Evolutionary conservation across 192 early-diverging fungal genomes (phyloP).

Genomic region (Umbelopsis sp.): DNA sequence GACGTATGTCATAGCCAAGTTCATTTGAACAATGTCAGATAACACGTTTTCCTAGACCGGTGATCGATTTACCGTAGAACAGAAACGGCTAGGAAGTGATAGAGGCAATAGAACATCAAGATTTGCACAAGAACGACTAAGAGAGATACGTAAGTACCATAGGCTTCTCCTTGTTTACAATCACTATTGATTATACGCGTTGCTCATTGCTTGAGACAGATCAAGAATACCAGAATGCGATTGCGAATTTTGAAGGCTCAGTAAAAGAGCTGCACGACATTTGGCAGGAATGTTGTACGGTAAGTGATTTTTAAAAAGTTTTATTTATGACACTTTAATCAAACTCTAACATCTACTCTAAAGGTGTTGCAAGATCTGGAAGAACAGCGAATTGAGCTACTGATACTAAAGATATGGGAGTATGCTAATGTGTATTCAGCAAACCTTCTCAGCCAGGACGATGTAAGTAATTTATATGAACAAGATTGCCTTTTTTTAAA

Average conservation of each 20-base stretch:
- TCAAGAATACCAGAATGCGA: background rate
- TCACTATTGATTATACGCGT: background rate
- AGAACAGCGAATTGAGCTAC: constrained; percentile 5
- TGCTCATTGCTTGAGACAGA: background rate
- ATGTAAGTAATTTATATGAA: background rate
- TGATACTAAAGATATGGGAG: constrained; percentile 3
- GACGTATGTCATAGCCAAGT: background rate
- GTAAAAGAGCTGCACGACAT: background rate
- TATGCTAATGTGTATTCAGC: background rate
- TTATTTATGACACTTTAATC: background rate
- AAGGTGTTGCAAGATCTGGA: background rate
- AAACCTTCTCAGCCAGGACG: background rate
- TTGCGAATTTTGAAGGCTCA: constrained; percentile 6
- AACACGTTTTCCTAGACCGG: background rate
- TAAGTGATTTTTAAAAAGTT: background rate
- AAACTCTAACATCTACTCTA: background rate
- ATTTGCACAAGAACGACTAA: background rate
- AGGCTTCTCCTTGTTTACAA: background rate
- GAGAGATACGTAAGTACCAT: constrained; percentile 8
- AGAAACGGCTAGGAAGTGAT: background rate
- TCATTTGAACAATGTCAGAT: background rate
- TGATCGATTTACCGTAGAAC: background rate
- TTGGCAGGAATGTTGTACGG: background rate
- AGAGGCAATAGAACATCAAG: background rate
- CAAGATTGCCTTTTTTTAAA: background rate